These are phyloP conservation scores for Saccharomycopsis hybrid DNA, from an alignment of 1,139 yeast species.

Conservation along the genomic window DNA sequence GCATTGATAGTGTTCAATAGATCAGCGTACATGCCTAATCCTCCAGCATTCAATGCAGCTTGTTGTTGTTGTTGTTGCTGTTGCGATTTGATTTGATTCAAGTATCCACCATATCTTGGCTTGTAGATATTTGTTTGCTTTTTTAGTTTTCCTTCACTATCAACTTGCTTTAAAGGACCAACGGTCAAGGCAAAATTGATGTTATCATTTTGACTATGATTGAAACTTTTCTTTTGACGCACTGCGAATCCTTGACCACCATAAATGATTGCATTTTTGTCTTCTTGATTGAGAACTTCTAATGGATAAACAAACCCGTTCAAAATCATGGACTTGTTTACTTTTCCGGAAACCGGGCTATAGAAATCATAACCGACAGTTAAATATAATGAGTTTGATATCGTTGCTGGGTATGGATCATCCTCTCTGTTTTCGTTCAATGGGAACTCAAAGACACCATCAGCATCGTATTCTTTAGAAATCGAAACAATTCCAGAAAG, in stretches of 20 bases:
- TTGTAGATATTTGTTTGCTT: conserved; percentile 33
- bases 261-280: conserved; percentile 55
- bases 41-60: conserved; percentile 25
- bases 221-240: conserved; percentile 23
- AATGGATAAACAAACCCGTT: conserved; percentile 68
- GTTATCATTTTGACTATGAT: conserved; percentile 23
- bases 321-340: conserved; percentile 67
- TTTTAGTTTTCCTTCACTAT: conserved; percentile 32
- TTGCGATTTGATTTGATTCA: conserved; percentile 27
- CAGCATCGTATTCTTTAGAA: conserved; percentile 40
- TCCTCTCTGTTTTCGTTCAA: conserved; percentile 46
- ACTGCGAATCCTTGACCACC: conserved; percentile 25
- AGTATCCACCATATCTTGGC: conserved; percentile 38
- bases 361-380: conserved; percentile 43
- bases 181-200: conserved; percentile 28
- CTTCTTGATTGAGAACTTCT: conserved; percentile 60
- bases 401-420: conserved; percentile 29
- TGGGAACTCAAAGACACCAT: conserved; percentile 51
- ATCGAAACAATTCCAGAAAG: conserved; percentile 59
- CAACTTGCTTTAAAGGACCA: conserved; percentile 27
- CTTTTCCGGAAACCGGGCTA: conserved; percentile 46
- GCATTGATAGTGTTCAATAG: conserved; percentile 23
- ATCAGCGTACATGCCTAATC: conserved; percentile 23
- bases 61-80: conserved; percentile 23
- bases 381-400: conserved; percentile 51